Evolutionary conservation across 2,329 filamentous ascomycete genomes (phyloP).

Genomic region (Aspergillus proliferans): DNA sequence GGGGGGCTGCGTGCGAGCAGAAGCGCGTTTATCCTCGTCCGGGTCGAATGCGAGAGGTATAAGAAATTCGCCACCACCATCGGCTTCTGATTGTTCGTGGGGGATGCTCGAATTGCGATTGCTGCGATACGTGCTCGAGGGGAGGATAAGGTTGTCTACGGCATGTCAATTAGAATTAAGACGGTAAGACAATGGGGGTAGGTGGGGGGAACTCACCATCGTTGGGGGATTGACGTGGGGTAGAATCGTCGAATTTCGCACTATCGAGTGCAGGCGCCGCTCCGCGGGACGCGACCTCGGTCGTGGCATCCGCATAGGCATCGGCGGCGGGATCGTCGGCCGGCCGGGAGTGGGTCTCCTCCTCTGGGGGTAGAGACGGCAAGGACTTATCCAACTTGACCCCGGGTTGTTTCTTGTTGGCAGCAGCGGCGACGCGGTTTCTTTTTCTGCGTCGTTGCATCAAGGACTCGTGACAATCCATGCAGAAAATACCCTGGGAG

Average conservation of each 20-base stretch:
- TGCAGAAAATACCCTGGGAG: conserved; percentile 97
- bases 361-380: conserved; percentile 76
- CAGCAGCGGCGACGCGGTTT: conserved; percentile 58
- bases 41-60: conserved; percentile 72
- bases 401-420: conserved; percentile 29
- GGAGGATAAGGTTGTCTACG: conserved; percentile 60
- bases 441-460: conserved; percentile 86
- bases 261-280: conserved; percentile 17
- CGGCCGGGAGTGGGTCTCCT: conserved; percentile 55
- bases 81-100: conserved; percentile 35
- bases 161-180: background rate
- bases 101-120: conserved; percentile 68
- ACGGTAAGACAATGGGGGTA: background rate
- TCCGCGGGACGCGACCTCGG: conserved; percentile 20
- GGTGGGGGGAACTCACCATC: conserved; percentile 22
- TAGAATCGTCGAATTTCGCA: conserved; percentile 17
- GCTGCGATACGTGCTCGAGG: conserved; percentile 69
- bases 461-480: conserved; percentile 94
- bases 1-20: conserved; percentile 45
- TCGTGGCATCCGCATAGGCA: conserved; percentile 54
- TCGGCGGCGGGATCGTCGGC: conserved; percentile 53
- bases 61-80: conserved; percentile 61
- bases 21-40: conserved; percentile 50
- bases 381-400: conserved; percentile 85
- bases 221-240: conserved; percentile 19